Evolutionary conservation across 208 protist species (phyloP), one percentile per base, ranked within the genome.

Genomic region (Leishmania martiniquensis): DNA sequence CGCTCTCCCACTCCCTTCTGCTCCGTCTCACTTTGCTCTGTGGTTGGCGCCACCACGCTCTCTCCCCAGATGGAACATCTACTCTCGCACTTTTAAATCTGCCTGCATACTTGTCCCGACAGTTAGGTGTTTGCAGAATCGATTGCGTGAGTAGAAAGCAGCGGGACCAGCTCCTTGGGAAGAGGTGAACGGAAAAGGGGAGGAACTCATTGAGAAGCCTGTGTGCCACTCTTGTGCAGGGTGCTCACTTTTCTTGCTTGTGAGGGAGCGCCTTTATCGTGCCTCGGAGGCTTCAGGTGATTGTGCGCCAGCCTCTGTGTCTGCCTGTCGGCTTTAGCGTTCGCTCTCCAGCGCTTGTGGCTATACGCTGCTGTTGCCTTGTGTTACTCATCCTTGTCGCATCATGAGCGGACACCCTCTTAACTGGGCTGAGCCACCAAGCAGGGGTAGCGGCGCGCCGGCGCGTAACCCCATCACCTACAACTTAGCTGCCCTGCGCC

Each of bases 391-490:
- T 52, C 20, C 49, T 22, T 52, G 15, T 52, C 13, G 63, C 68
- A 72, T 15, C 20, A 72, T 72, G 68, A 72, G 49, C 68, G 17
- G 32, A 10, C 47, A 54, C n/a, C 0, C 37, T 39, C 32, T 32
- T 2, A 69, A 39, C n/a, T 13, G 68, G 13, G 45, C 29, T 34
- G 68, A 25, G 42, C 5, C 2, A 32, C 29, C 29, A 17, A 6
- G 68, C 37, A 54, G 47, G 6, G 54, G n/a, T 1, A 32, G 55
- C 34, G 29, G 67, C 7, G 72, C 62, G 45, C 67, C 72, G 29
- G 51, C 55, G 73, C 78, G 73, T 7, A 71, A 70, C 13, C 78
- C 75, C n/a, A 72, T 83, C 72, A 83, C 59, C 29, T 83, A 83
- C 73, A 78, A 77, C 54, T 49, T 83, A 42, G 78, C 78, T 13